These are phyloP conservation scores for Mycena floridula DNA, from an alignment of 768 basidiomycete species.

Conservation along the genomic window DNA sequence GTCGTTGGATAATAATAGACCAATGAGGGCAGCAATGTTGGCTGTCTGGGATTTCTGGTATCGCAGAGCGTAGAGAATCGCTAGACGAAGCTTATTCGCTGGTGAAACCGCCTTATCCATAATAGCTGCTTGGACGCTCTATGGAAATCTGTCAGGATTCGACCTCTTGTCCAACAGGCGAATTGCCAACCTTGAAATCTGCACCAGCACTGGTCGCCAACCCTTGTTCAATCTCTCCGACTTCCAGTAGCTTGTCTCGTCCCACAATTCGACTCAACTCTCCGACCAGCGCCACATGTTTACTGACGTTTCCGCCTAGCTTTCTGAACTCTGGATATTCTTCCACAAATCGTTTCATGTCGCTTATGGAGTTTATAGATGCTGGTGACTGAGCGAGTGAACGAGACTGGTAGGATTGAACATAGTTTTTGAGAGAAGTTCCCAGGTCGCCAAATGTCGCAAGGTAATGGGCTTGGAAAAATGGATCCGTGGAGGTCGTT, in stretches of 20 bases:
- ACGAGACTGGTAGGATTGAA: constrained; percentile 85
- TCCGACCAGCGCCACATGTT: constrained; percentile 95
- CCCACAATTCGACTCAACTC: constrained; percentile 90
- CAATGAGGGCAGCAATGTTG: constrained; percentile 78
- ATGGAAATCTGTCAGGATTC: background rate
- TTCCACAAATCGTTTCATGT: constrained; percentile 98
- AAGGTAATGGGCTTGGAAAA: constrained; percentile 86
- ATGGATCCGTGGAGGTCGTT: constrained; percentile 85
- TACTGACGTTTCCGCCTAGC: constrained; percentile 96
- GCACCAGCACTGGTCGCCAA: constrained; percentile 88
- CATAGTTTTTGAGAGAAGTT: constrained; percentile 84
- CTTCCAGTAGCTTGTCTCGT: constrained; percentile 76
- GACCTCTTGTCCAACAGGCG: background rate
- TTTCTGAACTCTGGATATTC: constrained; percentile 98
- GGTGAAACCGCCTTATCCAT: constrained; percentile 59
- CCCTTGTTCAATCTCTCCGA: constrained; percentile 95
- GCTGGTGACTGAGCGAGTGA: constrained; percentile 72
- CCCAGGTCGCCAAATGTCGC: constrained; percentile 97
- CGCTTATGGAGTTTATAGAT: constrained; percentile 86
- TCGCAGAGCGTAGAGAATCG: constrained; percentile 87
- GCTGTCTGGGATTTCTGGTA: constrained; percentile 87
- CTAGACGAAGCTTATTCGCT: constrained; percentile 83
- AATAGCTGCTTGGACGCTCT: constrained; percentile 83
- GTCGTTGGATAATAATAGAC: constrained; percentile 68
- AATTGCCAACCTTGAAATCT: constrained; percentile 78